A percentile compares a stretch with the other conserved stretches of the same genome.
These are phyloP conservation scores for Lavandula angustifolia DNA, from an alignment of 257 asterid genomes.

Conservation along the genomic window DNA sequence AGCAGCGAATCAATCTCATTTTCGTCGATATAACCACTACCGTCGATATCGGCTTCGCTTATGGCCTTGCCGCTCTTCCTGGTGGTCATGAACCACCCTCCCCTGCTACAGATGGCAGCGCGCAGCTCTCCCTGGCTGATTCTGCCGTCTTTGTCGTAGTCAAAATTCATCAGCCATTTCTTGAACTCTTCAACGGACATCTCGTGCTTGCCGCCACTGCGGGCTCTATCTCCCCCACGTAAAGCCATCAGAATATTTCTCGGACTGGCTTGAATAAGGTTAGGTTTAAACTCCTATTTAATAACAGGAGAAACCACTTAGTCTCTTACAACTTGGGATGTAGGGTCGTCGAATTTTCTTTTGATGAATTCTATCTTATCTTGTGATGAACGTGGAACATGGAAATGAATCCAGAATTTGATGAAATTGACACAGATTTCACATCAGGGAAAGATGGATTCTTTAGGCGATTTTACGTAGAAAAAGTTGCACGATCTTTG, in stretches of 20 bases:
- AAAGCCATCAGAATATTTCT: constrained; percentile 25
- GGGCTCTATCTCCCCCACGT: constrained; percentile 4
- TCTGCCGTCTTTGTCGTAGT: constrained; percentile 35
- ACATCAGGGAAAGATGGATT: too few relatives aligned
- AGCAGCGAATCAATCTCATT: constrained; percentile 39
- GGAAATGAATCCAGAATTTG: too few relatives aligned
- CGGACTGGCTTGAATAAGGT: neutral
- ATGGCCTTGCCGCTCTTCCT: constrained; percentile 36
- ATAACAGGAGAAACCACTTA: neutral
- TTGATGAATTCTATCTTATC: constrained; percentile 3
- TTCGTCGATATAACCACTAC: constrained; percentile 37
- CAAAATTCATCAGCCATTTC: constrained; percentile 44
- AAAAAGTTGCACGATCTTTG: too few relatives aligned
- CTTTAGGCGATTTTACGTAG: too few relatives aligned
- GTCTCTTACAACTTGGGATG: neutral
- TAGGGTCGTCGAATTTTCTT: constrained; percentile 4
- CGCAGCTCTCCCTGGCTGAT: constrained; percentile 37
- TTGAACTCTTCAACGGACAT: constrained; percentile 44
- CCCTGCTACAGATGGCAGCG: constrained; percentile 38
- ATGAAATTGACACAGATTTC: too few relatives aligned
- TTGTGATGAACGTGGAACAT: neutral
- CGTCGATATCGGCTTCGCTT: constrained; percentile 32
- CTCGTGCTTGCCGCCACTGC: constrained; percentile 19
- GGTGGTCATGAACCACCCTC: constrained; percentile 36
- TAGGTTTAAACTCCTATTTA: neutral